Conservation (phyloP, 73 alveolate genomes). For the Paramecium octaurelia region DNA sequence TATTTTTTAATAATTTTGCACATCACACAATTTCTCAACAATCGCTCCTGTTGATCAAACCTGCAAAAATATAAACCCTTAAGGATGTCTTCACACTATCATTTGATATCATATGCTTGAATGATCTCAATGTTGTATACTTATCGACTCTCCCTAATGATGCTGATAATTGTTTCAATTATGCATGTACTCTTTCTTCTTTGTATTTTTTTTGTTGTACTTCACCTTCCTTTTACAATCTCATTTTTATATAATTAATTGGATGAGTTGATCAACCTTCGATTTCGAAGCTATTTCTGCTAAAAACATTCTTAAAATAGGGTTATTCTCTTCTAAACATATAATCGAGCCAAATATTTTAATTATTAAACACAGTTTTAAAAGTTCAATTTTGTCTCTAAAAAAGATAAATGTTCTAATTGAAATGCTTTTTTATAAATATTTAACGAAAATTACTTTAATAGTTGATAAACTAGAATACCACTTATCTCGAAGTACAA, state of each 20-base stretch:
- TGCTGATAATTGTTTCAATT: slow-evolving; percentile 68
- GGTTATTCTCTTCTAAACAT: slow-evolving; percentile 21
- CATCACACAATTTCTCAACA: slow-evolving; percentile 81
- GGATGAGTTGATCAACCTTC: slow-evolving; percentile 79
- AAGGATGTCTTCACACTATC: slow-evolving; percentile 71
- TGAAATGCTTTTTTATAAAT: no score
- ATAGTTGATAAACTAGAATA: no score
- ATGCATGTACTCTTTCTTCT: slow-evolving; percentile 67
- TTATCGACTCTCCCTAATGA: slow-evolving; percentile 70
- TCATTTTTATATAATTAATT: slow-evolving; percentile 70
- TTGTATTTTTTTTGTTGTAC: no score
- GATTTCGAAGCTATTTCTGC: slow-evolving; percentile 75
- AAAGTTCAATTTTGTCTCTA: no score
- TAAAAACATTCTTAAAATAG: slow-evolving; percentile 46
- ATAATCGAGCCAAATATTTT: no score
- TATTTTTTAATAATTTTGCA: slow-evolving; percentile 18
- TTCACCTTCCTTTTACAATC: slow-evolving; percentile 74
- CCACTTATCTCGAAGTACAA: no score
- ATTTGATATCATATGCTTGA: slow-evolving; percentile 50
- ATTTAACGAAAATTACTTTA: no score
- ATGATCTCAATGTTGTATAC: slow-evolving; percentile 73
- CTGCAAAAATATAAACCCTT: slow-evolving; percentile 70
- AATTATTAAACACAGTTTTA: no score
- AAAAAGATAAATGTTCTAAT: no score
- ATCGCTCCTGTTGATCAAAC: slow-evolving; percentile 82